Conservation (phyloP, 352 stramenopile species). For the Saprolegnia diclina region DNA sequence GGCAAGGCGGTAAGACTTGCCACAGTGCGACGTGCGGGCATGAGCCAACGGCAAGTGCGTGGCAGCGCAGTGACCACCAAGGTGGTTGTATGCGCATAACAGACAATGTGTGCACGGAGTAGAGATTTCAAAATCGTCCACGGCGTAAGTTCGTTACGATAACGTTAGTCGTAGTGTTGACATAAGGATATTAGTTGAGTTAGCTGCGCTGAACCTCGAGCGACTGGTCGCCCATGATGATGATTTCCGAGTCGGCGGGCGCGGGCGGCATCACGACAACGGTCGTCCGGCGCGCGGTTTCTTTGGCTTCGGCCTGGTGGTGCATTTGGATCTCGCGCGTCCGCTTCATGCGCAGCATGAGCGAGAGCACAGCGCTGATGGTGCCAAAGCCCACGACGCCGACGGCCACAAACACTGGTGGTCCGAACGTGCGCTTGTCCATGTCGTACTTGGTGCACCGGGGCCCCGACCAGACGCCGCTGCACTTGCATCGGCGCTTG, state of each 20-base stretch:
- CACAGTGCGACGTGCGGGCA: too few species aligned
- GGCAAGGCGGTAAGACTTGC: too few species aligned
- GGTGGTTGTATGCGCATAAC: too few species aligned
- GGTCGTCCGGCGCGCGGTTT: neutral
- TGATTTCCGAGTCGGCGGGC: slow-evolving; percentile 9
- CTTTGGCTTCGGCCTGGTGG: neutral
- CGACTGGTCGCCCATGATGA: slow-evolving; percentile 8
- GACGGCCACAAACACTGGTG: neutral
- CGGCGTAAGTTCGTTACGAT: too few species aligned
- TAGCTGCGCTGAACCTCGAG: neutral
- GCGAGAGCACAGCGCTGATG: neutral
- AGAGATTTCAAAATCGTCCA: too few species aligned
- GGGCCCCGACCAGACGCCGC: slow-evolving; percentile 31
- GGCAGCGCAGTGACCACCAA: too few species aligned
- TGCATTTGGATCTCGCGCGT: neutral
- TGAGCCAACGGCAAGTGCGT: too few species aligned
- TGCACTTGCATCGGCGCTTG: slow-evolving; percentile 52
- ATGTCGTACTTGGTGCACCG: slow-evolving; percentile 22
- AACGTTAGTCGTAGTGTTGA: too few species aligned
- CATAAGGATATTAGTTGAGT: neutral
- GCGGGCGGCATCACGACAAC: neutral
- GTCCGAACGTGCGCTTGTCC: slow-evolving; percentile 1
- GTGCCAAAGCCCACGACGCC: neutral
- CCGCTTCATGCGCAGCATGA: slow-evolving; percentile 15
- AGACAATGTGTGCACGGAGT: too few species aligned